A percentile compares a stretch with the other conserved stretches of the same genome.
Evolutionary conservation across 2,329 filamentous ascomycete species (phyloP).

Genomic region (Epichloe gansuensis): DNA sequence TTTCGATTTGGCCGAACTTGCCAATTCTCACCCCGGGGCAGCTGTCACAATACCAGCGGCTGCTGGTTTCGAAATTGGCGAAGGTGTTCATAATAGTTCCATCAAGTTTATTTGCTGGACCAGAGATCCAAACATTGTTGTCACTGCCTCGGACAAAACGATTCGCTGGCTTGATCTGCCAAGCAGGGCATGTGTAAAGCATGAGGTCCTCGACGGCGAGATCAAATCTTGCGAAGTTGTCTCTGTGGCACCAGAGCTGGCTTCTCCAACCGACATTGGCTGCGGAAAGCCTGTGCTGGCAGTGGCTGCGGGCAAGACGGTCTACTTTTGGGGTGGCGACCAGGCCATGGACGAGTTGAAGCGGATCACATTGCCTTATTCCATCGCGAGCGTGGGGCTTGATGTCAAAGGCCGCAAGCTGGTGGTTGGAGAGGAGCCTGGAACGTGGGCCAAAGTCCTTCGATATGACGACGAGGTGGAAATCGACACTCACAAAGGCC

Average conservation of each 20-base stretch:
- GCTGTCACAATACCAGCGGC: conserved; percentile 42
- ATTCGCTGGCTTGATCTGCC: conserved; percentile 91
- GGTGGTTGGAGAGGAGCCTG: conserved; percentile 79
- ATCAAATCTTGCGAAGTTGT: conserved; percentile 91
- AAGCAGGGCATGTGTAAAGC: conserved; percentile 58
- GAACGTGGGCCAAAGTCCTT: conserved; percentile 95
- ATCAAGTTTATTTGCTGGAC: conserved; percentile 98
- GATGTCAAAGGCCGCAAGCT: conserved; percentile 71
- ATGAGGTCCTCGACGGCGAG: conserved; percentile 67
- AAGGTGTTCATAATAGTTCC: conserved; percentile 67
- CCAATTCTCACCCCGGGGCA: conserved; percentile 24
- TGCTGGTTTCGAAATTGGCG: conserved; percentile 72
- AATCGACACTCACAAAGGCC: conserved; percentile 87
- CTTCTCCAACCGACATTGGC: conserved; percentile 48
- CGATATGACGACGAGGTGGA: conserved; percentile 74
- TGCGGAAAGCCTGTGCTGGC: conserved; percentile 62
- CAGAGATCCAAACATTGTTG: conserved; percentile 71
- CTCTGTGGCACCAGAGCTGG: conserved; percentile 44
- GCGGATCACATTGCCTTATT: conserved; percentile 64
- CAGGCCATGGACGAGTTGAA: conserved; percentile 63
- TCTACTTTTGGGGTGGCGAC: conserved; percentile 78
- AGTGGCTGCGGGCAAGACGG: conserved; percentile 85
- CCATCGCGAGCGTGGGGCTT: conserved; percentile 80
- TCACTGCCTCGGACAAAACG: conserved; percentile 84
- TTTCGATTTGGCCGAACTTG: conserved; percentile 64